Evolutionary conservation across 1,139 yeast species (phyloP).

Genomic region (Suhomyces terraborum): DNA sequence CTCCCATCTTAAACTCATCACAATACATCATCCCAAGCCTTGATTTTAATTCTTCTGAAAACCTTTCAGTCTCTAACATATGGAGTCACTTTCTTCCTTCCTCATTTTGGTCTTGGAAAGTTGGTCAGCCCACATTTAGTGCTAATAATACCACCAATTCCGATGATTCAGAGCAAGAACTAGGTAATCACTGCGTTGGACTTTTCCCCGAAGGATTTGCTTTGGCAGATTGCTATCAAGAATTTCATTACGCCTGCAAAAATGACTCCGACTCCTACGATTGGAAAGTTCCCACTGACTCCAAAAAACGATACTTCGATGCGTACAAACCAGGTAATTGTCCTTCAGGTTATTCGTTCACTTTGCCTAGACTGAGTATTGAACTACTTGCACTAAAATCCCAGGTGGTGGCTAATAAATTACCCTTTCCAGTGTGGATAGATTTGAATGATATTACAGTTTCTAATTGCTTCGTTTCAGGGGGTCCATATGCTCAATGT

Average conservation of each 20-base stretch:
- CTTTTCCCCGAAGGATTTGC: constrained; percentile 53
- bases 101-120: constrained; percentile 72
- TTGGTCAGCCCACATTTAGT: constrained; percentile 50
- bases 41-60: constrained; percentile 15
- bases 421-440: constrained; percentile 62
- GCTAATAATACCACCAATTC: constrained; percentile 11
- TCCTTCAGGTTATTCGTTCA: constrained; percentile 52
- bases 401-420: constrained; percentile 21
- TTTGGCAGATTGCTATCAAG: constrained; percentile 64
- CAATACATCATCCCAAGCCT: constrained; percentile 15
- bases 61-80: constrained; percentile 4
- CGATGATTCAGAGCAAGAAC: constrained; percentile 21
- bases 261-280: constrained; percentile 36
- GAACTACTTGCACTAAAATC: constrained; percentile 38
- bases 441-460: constrained; percentile 80
- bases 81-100: constrained; percentile 26
- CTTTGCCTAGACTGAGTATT: constrained; percentile 55
- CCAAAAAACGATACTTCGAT: constrained; percentile 52
- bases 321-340: constrained; percentile 45
- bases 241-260: constrained; percentile 59
- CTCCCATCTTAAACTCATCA: constrained; percentile 56
- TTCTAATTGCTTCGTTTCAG: constrained; percentile 80
- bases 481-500: constrained; percentile 77
- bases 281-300: constrained; percentile 48
- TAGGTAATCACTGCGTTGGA: constrained; percentile 65